Evolutionary conservation across 1,284 basidiomycete species (phyloP), one percentile per base, ranked within the genome.

Genomic region (Ceratobasidium sp.): DNA sequence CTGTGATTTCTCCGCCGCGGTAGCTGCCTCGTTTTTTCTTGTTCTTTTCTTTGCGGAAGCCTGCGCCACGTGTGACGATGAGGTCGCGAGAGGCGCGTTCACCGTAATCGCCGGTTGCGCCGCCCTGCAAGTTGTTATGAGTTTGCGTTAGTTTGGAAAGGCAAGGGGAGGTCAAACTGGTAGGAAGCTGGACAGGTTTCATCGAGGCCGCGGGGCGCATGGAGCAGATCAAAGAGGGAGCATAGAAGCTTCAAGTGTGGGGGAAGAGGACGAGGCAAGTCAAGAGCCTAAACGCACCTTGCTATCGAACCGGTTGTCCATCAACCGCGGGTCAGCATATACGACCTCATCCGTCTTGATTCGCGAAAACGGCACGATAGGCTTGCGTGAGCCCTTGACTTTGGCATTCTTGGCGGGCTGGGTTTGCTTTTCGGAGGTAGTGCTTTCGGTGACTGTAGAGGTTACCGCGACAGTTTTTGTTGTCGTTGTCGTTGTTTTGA

Each of bases 41-140:
- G 87, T 98, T 99, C 87, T 99, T 99, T 87, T 98, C 97, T 85
- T 99, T 99, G 74, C 96, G 90, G 87, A 99, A 99, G 8, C 95
- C 94, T 64, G 94, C 93, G 13, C 97, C 97, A 6, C 95, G 90
- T 1, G 97, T 99, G 28, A 97, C 94, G 80, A 98, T 93, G 77
- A 99, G 86, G 84, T 99, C 97, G 63, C 89, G 87, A 78, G 91
- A 91, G 0, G 97, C 97, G 75, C 88, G 89, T 23, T 92, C 92
- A 39, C 97, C 97, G 82, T 98, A 99, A 82, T 98, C 97, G 79
- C 91, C 92, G 26, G 80, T 80, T 2, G 87, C 85, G 2, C 88
- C 90, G 76, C 87, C 86, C 92, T 94, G 79, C n/a, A 11, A n/a
- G 10, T 42, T 31, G 56, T 33, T 26, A 26, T 47, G 23, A 63